These are phyloP conservation scores for Colletotrichum sp. DNA, from an alignment of 2,329 filamentous ascomycete species.

Conservation along the genomic window DNA sequence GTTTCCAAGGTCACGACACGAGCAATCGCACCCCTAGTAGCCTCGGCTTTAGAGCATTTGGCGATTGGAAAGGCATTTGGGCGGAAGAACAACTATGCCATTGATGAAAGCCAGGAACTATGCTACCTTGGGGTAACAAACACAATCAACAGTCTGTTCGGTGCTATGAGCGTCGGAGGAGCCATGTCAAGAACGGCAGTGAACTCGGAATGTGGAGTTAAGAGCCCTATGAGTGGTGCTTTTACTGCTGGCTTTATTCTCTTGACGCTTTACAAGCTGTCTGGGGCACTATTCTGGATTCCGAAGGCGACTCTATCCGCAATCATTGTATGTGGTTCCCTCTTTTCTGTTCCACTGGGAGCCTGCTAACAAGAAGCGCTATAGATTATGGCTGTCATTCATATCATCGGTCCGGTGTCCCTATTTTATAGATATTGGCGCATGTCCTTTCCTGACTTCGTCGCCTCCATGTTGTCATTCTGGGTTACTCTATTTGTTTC, in stretches of 20 bases:
- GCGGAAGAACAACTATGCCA: conserved; percentile 65
- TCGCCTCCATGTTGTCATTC: conserved; percentile 66
- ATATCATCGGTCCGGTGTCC: conserved; percentile 62
- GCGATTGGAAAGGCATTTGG: conserved; percentile 70
- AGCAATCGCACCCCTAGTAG: conserved; percentile 66
- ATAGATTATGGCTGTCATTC: conserved; percentile 66
- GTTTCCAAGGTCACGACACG: conserved; percentile 58
- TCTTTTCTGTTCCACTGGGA: not conserved
- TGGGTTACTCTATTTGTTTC: conserved; percentile 68
- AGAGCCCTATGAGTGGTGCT: conserved; percentile 64
- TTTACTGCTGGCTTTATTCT: conserved; percentile 67
- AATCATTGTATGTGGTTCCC: conserved; percentile 53
- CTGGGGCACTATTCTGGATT: conserved; percentile 69
- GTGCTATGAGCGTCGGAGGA: conserved; percentile 67
- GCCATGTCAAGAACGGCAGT: conserved; percentile 73
- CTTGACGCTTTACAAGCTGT: conserved; percentile 65
- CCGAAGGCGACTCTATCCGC: conserved; percentile 69
- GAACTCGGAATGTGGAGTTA: conserved; percentile 68
- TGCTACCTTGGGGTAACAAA: conserved; percentile 68
- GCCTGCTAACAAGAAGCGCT: not conserved
- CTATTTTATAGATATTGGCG: conserved; percentile 70
- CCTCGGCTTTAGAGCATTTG: conserved; percentile 66
- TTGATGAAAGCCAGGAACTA: conserved; percentile 70
- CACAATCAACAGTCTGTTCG: conserved; percentile 69
- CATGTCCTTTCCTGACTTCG: conserved; percentile 68